Evolutionary conservation across 2,329 filamentous ascomycete species (phyloP), one percentile per base, ranked within the genome.

Genomic region (Sporothrix pallida): DNA sequence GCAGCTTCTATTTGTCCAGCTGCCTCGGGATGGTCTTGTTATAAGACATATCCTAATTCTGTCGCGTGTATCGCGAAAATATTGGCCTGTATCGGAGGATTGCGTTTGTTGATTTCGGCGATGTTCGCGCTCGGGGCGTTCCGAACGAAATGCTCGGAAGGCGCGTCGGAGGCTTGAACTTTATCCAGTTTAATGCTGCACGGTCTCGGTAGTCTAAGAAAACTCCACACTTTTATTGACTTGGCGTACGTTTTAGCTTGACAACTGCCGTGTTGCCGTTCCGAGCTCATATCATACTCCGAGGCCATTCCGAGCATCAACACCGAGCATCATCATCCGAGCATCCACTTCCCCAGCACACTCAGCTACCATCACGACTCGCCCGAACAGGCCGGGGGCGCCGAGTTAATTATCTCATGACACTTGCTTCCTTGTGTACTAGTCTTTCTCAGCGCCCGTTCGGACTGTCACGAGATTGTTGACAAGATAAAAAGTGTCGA

Each of bases 11-110:
- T n/a, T 52, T 52, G 50, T 52, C 50, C 50, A 52, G 15, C 50
- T n/a, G 50, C 50, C 50, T 52, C 50, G 50, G 50, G 50, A 52
- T 52, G 50, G 50, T 52, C 50, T 52, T 52, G 50, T 52, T 52
- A 52, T 52, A 52, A 52, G 50, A 17, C 15, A 7, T n/a, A 52
- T 52, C 15, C 50, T 17, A 52, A 50, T 50, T 50, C 48, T 15
- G 23, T 26, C 23, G 23, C 48, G 48, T 50, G 12, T 17, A 50
- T 15, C 12, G 17, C 17, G 17, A 5, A 12, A 15, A 15, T 5
- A 50, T 17, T 9, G 48, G 48, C 48, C 48, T 50, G 48, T 50
- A 50, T 50, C 48, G 48, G 48, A 50, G 17, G 44, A 9, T n/a
- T 52, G 12, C 31, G 31, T 37, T 37, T 37, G 31, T 37, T 52